Base-by-base conservation (phyloP, 139 green algal genomes). In the Pseudopediastrum boryanum region DNA sequence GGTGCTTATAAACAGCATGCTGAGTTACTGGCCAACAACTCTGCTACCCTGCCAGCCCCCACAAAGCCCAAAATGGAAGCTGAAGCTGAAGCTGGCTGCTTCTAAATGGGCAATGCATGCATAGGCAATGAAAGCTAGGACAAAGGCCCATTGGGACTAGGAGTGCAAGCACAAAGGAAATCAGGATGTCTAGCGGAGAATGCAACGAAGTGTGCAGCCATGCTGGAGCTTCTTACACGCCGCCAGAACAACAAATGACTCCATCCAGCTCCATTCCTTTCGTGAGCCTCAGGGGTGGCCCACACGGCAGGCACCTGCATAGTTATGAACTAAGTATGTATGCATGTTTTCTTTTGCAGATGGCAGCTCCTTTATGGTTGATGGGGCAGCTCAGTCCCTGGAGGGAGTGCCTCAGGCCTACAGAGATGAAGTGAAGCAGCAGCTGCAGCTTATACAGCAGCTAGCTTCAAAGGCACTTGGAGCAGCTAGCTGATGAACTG, bases 301-400 rank as follows among this genome's bases (percentile, higher is more conserved):
- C 10, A 25, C 54, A 25, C 12, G 8, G 8, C 54, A 25, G 10
- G n/a, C n/a, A n/a, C n/a, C n/a, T n/a, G n/a, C n/a, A n/a, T n/a
- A n/a, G n/a, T n/a, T n/a, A n/a, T n/a, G n/a, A n/a, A n/a, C n/a
- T n/a, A n/a, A n/a, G n/a, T n/a, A n/a, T n/a, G n/a, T n/a, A n/a
- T n/a, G n/a, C n/a, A n/a, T n/a, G n/a, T n/a, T n/a, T n/a, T n/a
- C n/a, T n/a, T n/a, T 58, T 16, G 16, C 54, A 64, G 61, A 70
- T 35, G 61, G 61, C 61, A 31, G 29, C 12, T 70, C 61, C 7
- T 70, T 70, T n/a, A 43, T 70, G 29, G 61, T 70, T 16, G 61
- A 70, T 35, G 61, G 61, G 33, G 29, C 21, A 16, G 61, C 61
- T 31, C 33, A 13, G 21, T 31, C 61, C 33, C 61, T 70, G 21